Evolutionary conservation across 2,329 filamentous ascomycete species (phyloP).

Genomic region (Scytalidium lignicola): DNA sequence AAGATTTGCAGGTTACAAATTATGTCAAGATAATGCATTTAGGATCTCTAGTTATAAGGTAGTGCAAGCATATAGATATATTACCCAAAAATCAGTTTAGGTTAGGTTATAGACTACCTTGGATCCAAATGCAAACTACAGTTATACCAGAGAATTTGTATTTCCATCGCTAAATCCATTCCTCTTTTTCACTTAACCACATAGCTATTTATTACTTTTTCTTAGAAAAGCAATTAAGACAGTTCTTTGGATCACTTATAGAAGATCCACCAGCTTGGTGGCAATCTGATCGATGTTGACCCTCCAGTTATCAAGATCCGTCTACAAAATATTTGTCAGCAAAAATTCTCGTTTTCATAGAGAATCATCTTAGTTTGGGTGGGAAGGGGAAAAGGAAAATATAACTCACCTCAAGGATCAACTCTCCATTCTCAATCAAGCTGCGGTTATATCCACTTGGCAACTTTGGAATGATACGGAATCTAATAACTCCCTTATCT

Average conservation of each 20-base stretch:
- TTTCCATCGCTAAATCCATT: no score
- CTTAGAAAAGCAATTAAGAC: no score
- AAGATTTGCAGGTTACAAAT: no score
- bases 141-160: no score
- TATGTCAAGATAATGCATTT: no score
- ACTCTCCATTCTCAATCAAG: slow-evolving; percentile 41
- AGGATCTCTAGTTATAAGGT: no score
- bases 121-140: no score
- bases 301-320: slow-evolving; percentile 31
- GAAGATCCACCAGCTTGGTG: slow-evolving; percentile 28
- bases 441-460: slow-evolving; percentile 30
- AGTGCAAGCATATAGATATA: no score
- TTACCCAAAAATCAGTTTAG: no score
- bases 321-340: slow-evolving; percentile 21
- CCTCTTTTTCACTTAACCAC: no score
- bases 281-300: slow-evolving; percentile 32
- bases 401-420: slow-evolving; percentile 44
- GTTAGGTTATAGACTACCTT: no score
- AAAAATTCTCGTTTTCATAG: not conserved
- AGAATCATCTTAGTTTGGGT: not conserved
- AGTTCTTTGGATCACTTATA: slow-evolving; percentile 14
- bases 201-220: no score
- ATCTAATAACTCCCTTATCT: slow-evolving; percentile 10
- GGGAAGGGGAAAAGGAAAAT: not conserved
- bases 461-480: slow-evolving; percentile 17